A percentile compares a stretch with the other conserved stretches of the same genome.
Evolutionary conservation across 108 stramenopile genomes (phyloP).

Genomic region (Discostella stelligeroides): DNA sequence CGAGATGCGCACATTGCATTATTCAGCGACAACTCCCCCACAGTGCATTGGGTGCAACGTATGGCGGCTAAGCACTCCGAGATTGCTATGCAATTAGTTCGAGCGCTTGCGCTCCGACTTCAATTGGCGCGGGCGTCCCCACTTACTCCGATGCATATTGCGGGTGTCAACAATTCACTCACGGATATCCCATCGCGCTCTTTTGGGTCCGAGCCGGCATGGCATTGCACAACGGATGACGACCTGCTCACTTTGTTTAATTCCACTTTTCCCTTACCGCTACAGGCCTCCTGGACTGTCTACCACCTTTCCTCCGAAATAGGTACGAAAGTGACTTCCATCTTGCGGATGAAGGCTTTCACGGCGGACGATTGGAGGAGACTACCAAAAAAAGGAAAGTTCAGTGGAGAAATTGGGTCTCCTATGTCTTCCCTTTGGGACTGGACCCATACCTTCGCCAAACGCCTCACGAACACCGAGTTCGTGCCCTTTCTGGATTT

Average conservation of each 20-base stretch:
- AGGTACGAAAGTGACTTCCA: conserved; percentile 12
- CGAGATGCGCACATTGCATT: background rate
- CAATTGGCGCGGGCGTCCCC: background rate
- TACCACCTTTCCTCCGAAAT: conserved; percentile 1
- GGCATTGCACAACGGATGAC: background rate
- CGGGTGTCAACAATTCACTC: background rate
- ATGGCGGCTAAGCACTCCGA: background rate
- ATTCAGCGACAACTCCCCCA: conserved; percentile 20
- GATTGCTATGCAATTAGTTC: background rate
- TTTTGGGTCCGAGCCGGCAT: conserved; percentile 11
- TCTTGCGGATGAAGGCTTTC: conserved; percentile 16
- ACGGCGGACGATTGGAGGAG: conserved; percentile 15
- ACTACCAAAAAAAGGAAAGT: conserved; percentile 8
- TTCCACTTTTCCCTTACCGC: conserved; percentile 1
- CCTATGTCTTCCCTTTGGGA: conserved; percentile 18
- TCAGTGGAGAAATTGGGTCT: conserved; percentile 5
- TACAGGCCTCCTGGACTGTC: conserved; percentile 17
- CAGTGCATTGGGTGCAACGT: conserved; percentile 10
- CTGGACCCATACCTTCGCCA: conserved; percentile 13
- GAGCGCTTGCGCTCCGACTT: background rate
- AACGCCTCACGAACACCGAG: background rate
- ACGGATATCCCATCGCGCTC: conserved; percentile 18
- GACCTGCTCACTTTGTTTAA: conserved; percentile 15
- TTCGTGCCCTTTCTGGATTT: background rate
- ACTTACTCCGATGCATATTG: conserved; percentile 11